Evolutionary conservation across 768 basidiomycete species (phyloP), one percentile per base, ranked within the genome.

Genomic region (Auriscalpium vulgare): DNA sequence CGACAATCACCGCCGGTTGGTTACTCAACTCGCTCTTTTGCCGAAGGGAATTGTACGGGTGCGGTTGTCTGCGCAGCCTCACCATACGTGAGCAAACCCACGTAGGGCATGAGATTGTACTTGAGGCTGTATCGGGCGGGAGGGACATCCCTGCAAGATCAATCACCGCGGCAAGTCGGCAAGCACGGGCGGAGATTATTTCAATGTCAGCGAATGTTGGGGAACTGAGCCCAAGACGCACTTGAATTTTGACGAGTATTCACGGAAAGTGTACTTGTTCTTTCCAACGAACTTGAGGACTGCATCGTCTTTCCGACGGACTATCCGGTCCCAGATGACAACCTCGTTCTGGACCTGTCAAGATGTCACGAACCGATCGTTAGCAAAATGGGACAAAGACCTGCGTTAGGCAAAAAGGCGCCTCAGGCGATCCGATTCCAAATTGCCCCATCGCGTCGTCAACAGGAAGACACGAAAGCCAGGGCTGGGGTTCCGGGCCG

Each of bases 21-120:
- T 23, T 55, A 59, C 29, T 61, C 60, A 47, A 62, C 61, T 21
- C 59, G 55, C 37, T 62, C 61, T 50, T 52, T 55, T 35, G 60
- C 58, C 49, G 62, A 60, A 46, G 71, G 71, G 64, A 72, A 72
- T 5, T 66, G 57, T 9, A 76, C 65, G 23, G 72, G 68, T 55
- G 69, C 63, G 17, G 57, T 58, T 38, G 75, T 78, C 48, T 75
- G 74, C 48, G 75, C 75, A 13, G 83, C 90, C 67, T 90, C 87
- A 23, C 91, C 92, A 51, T 86, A 87, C 3, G 80, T 84, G 49
- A 94, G 77, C 46, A 83, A 62, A 17, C 93, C 93, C 17, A 95
- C 88, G 65, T 87, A 85, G 8, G 93, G 93, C 91, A 95, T 94
- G 36, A 92, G 66, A 65, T 94, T 92, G 71, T 94, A 95, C 64